A percentile compares a stretch with the other conserved stretches of the same genome.
Evolutionary conservation across 768 basidiomycete genomes (phyloP).

Genomic region (Leccinum olivaceopallidum): DNA sequence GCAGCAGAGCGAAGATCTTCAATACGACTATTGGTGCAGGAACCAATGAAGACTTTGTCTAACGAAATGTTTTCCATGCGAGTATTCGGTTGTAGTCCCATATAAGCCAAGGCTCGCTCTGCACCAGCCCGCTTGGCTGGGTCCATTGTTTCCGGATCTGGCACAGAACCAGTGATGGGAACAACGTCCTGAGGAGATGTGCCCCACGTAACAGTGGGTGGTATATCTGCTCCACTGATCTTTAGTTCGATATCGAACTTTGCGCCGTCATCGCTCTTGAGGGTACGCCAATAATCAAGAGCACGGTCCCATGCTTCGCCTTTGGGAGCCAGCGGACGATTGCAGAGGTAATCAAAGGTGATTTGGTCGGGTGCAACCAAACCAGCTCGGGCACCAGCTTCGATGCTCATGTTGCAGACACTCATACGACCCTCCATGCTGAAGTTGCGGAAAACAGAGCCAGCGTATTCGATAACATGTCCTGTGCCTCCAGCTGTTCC

Average conservation of each 20-base stretch:
- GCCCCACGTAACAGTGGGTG: conserved; percentile 92
- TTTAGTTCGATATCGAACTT: conserved; percentile 82
- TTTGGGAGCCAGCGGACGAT: conserved; percentile 80
- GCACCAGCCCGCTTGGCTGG: conserved; percentile 66
- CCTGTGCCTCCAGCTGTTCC: conserved; percentile 95
- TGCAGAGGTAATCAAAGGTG: conserved; percentile 81
- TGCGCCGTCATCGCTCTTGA: conserved; percentile 79
- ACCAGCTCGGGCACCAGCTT: conserved; percentile 89
- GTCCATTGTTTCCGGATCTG: conserved; percentile 72
- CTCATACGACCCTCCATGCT: conserved; percentile 93
- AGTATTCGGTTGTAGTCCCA: conserved; percentile 80
- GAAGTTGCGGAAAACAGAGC: conserved; percentile 81
- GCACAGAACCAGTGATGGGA: conserved; percentile 81
- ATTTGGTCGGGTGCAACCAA: conserved; percentile 91
- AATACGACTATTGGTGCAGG: conserved; percentile 93
- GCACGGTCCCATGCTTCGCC: conserved; percentile 85
- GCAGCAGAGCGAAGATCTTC: conserved; percentile 89
- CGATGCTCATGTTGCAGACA: conserved; percentile 95
- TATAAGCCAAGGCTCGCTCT: conserved; percentile 78
- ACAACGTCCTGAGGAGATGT: conserved; percentile 92
- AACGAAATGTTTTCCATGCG: conserved; percentile 76
- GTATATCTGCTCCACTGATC: conserved; percentile 80
- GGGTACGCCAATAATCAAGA: conserved; percentile 80
- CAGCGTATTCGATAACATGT: conserved; percentile 86
- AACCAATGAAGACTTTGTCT: conserved; percentile 93